Base-by-base conservation (phyloP, 306 rosid genomes). In the Malus sieversii region DNA sequence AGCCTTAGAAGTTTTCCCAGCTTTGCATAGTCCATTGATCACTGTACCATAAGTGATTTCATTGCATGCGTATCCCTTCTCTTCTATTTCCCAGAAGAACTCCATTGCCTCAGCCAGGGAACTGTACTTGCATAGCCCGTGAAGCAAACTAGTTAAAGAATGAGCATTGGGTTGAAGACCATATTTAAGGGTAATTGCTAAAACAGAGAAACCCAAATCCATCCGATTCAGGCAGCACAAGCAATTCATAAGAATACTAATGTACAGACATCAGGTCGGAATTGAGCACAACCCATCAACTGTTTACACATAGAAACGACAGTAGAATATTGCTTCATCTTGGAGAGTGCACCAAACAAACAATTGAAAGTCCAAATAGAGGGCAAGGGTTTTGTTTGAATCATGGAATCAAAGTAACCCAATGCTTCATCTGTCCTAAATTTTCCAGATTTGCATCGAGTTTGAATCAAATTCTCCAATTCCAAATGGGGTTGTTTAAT, bases 391-490 rank as follows among this genome's bases (percentile, higher is more conserved):
- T 35, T 42, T 2, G 2, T 42, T 22, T 58, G 59, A 57, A 69
- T 45, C 57, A 77, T 16, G 44, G 61, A 42, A 59, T 69, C 1
- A 5, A 68, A 69, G 30, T n/a, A 32, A 52, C 52, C 44, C 30
- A 77, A 35, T 2, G 75, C 64, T 44, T 77, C 71, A 6, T 69
- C 52, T 15, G 18, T 35, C 38, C 38, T 35, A 5, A 35, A 1
- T 0, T 35, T 6, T 35, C 38, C 38, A 35, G 38, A 35, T 35
- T 35, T 35, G 38, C 38, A 35, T 5, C 38, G 38, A 35, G 38
- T 35, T 35, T 35, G 38, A 1, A 35, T 35, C 38, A 1, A 0
- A 35, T 0, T 35, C 0, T 35, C 38, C 8, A 2, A 1, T 1
- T 1, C 2, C 38, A 0, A 35, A 35, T 35, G 38, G 8, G 38